phyloP scores from a whole-genome alignment of 768 basidiomycete species.

The Lactarius trivialis region DNA sequence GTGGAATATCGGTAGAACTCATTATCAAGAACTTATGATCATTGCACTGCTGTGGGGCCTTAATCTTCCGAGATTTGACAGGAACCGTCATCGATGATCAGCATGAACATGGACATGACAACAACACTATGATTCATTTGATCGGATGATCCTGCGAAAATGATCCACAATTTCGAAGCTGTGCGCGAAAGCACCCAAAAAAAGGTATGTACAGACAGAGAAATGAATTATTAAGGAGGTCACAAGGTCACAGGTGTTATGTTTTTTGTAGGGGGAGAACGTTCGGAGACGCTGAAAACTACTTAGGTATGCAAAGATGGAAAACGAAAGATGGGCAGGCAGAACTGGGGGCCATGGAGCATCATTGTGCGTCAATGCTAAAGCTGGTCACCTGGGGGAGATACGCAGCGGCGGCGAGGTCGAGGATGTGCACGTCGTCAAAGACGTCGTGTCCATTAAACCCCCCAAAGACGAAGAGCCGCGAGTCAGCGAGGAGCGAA shows the following conservation, averaged over 20 bases:
- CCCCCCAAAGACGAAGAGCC: constrained; percentile 83
- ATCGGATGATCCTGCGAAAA: not conserved
- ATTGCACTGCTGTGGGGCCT: no score
- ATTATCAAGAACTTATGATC: no score
- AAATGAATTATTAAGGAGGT: not conserved
- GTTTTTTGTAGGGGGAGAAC: no score
- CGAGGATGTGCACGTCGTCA: constrained; percentile 81
- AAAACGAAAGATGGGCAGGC: not conserved
- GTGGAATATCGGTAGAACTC: no score
- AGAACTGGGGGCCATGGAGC: not conserved
- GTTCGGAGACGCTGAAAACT: no score
- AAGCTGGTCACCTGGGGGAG: constrained; percentile 71
- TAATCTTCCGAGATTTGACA: not conserved
- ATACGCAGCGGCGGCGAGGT: constrained; percentile 83
- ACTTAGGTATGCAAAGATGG: not conserved
- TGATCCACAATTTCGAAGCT: not conserved
- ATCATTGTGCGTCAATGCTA: constrained; percentile 36
- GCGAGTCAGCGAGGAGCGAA: constrained; percentile 72
- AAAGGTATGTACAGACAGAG: not conserved
- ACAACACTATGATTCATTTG: not conserved
- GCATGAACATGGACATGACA: not conserved
- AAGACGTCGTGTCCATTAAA: constrained; percentile 78
- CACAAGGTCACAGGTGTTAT: not conserved
- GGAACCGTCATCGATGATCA: not conserved
- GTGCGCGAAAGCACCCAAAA: not conserved